Conservation (phyloP, 257 asterid genomes). For the Ocimum tenuiflorum region DNA sequence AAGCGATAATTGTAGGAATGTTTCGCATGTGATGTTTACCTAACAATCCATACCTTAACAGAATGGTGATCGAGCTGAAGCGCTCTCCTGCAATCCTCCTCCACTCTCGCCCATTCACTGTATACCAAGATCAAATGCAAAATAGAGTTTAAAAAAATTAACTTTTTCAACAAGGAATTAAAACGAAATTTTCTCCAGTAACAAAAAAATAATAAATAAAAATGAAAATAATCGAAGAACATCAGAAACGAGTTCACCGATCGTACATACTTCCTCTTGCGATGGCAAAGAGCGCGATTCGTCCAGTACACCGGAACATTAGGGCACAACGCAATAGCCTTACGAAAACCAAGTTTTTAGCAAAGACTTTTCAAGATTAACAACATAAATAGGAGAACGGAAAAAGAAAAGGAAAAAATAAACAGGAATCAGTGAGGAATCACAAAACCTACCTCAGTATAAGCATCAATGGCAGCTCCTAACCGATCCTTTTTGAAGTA, state of each 20-base stretch:
- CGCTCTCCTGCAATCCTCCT: slow-evolving; percentile 64
- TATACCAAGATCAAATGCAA: slow-evolving; percentile 1
- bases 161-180: not conserved
- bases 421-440: not conserved
- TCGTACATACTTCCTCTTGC: slow-evolving; percentile 61
- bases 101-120: slow-evolving; percentile 77
- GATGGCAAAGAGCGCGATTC: slow-evolving; percentile 89
- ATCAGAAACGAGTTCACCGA: slow-evolving; percentile 1
- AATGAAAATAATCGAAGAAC: not conserved
- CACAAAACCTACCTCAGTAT: slow-evolving; percentile 60
- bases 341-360: slow-evolving; percentile 2
- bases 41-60: slow-evolving; percentile 39
- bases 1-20: not conserved
- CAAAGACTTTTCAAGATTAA: not conserved
- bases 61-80: slow-evolving; percentile 54
- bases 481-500: slow-evolving; percentile 58
- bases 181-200: not conserved
- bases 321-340: slow-evolving; percentile 95
- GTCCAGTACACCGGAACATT: slow-evolving; percentile 82
- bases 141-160: not conserved
- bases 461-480: slow-evolving; percentile 91
- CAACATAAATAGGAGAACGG: too few relatives aligned
- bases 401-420: too few relatives aligned
- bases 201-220: not conserved
- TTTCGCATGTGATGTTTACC: not conserved